These are phyloP conservation scores for Eucalyptus urophylla DNA, from an alignment of 345 rosid species.

Conservation along the genomic window DNA sequence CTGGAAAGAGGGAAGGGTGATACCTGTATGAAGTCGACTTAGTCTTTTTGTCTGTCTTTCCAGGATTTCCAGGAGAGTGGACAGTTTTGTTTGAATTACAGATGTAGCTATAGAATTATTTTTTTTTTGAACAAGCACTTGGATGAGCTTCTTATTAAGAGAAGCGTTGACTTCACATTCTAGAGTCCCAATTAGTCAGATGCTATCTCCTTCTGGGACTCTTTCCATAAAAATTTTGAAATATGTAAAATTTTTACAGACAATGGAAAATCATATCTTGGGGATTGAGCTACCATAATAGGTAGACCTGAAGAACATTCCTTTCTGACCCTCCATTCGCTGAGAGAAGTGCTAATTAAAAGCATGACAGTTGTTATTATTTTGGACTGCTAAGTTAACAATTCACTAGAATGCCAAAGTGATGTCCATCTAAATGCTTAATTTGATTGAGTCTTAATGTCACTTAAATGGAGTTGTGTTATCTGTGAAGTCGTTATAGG, in stretches of 20 bases:
- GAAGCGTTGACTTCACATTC: neutral
- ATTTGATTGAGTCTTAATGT: neutral
- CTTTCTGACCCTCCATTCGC: neutral
- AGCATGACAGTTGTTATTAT: neutral
- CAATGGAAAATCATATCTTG: neutral
- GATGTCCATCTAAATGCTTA: neutral
- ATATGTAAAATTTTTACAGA: neutral
- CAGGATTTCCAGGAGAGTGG: neutral
- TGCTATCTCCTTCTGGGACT: neutral
- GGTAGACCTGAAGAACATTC: neutral
- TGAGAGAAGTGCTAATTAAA: neutral
- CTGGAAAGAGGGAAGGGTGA: neutral
- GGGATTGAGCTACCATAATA: neutral
- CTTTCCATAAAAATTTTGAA: neutral
- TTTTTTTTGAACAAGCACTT: neutral
- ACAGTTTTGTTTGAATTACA: neutral
- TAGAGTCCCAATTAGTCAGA: neutral
- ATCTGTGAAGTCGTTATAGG: neutral
- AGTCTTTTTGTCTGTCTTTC: neutral
- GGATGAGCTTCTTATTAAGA: neutral
- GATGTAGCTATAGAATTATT: neutral
- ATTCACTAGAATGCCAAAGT: neutral
- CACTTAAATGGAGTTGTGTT: neutral
- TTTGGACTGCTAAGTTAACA: neutral
- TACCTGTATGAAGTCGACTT: too few species aligned